These are phyloP conservation scores for Pulveroboletus sp. DNA, from an alignment of 768 basidiomycete species.

Conservation along the genomic window DNA sequence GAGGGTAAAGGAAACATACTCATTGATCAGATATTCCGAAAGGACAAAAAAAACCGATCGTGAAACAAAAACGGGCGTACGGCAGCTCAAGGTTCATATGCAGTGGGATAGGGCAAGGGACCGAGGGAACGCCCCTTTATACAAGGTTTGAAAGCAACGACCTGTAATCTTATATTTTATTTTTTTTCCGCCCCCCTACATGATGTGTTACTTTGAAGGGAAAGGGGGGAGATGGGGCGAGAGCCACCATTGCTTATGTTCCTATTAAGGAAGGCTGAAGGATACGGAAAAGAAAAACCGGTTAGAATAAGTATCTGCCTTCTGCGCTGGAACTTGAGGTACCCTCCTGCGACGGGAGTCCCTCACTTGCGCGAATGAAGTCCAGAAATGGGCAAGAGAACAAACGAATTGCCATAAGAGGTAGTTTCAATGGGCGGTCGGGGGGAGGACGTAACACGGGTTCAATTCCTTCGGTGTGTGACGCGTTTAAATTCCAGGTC, in stretches of 20 bases:
- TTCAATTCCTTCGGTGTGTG: slow-evolving; percentile 17
- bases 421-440: slow-evolving; percentile 34
- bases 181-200: too few species aligned
- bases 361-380: slow-evolving; percentile 5
- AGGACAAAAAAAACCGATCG: slow-evolving; percentile 18
- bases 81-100: slow-evolving; percentile 34
- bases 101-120: slow-evolving; percentile 26
- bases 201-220: slow-evolving; percentile 12
- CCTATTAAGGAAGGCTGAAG: slow-evolving; percentile 31
- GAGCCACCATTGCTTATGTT: slow-evolving; percentile 29
- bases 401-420: slow-evolving; percentile 35
- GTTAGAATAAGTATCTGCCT: slow-evolving; percentile 28
- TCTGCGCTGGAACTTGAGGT: slow-evolving; percentile 32
- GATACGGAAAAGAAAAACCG: slow-evolving; percentile 26
- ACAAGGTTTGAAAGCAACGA: slow-evolving; percentile 29
- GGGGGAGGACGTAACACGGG: slow-evolving; percentile 26
- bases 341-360: slow-evolving; percentile 24
- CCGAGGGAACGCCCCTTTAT: slow-evolving; percentile 31
- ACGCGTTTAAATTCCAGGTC: slow-evolving; percentile 28
- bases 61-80: slow-evolving; percentile 33
- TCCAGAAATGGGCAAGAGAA: slow-evolving; percentile 32
- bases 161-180: slow-evolving; percentile 24
- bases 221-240: neutral
- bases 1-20: slow-evolving; percentile 25
- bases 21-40: slow-evolving; percentile 26